phyloP scores from a whole-genome alignment of 1,284 basidiomycete species.

The Laetiporus sulphureus region DNA sequence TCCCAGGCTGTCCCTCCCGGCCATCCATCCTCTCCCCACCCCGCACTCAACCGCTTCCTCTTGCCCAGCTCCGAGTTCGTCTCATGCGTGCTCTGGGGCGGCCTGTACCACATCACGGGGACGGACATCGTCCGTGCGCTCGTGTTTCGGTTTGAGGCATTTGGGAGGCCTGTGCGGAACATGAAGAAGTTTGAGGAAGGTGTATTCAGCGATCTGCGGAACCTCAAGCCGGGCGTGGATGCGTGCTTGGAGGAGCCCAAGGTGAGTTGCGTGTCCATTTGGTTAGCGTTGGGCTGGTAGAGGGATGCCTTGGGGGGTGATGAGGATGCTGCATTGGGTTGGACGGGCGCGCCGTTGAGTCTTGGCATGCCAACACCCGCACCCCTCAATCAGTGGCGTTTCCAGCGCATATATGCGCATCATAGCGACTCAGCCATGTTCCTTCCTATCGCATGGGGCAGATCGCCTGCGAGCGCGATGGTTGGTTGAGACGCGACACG shows the following conservation, averaged over 20 bases:
- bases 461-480: no score
- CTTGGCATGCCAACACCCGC: no score
- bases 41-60: conserved; percentile 75
- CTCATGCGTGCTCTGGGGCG: conserved; percentile 85
- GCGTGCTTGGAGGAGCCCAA: conserved; percentile 90
- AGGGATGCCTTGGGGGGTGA: neutral
- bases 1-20: conserved; percentile 24
- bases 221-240: conserved; percentile 86
- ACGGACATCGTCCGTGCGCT: conserved; percentile 86
- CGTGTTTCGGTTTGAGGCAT: conserved; percentile 86
- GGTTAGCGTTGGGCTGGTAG: conserved; percentile 6
- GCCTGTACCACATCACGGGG: conserved; percentile 87
- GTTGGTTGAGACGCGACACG: no score
- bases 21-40: conserved; percentile 43
- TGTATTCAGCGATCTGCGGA: conserved; percentile 85
- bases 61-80: conserved; percentile 84
- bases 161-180: conserved; percentile 73
- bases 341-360: no score
- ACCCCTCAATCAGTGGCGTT: no score
- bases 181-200: conserved; percentile 94
- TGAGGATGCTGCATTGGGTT: neutral
- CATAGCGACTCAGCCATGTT: no score
- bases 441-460: no score
- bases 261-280: conserved; percentile 37
- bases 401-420: no score